Conservation (phyloP, 352 stramenopile genomes). For the Pythium insidiosum region DNA sequence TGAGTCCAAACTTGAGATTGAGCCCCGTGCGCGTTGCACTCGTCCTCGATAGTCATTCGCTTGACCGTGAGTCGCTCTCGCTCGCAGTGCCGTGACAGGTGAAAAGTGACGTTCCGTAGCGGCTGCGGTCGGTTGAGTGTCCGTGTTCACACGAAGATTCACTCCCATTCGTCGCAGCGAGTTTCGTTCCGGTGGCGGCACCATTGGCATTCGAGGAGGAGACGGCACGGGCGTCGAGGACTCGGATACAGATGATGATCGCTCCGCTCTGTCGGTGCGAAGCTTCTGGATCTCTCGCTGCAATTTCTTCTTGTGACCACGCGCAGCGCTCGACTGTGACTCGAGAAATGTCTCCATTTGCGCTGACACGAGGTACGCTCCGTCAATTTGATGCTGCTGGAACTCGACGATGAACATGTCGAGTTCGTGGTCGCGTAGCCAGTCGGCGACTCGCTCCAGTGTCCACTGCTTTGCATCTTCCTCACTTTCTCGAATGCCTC, state of each 20-base stretch:
- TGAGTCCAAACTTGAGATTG: too few species aligned
- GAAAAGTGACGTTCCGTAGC: slow-evolving; percentile 22
- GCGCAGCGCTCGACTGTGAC: slow-evolving; percentile 30
- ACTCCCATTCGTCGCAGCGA: slow-evolving; percentile 32
- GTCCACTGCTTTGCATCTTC: slow-evolving; percentile 6
- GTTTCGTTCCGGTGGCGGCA: slow-evolving; percentile 7
- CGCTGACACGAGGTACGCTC: slow-evolving; percentile 29
- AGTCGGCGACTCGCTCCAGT: slow-evolving; percentile 34
- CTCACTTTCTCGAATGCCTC: too few species aligned
- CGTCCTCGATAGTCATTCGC: slow-evolving; percentile 20
- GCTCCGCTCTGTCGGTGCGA: slow-evolving; percentile 14
- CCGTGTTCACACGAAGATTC: slow-evolving; percentile 52
- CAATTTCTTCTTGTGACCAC: slow-evolving; percentile 74
- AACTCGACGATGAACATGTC: slow-evolving; percentile 45
- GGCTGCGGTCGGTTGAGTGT: slow-evolving; percentile 14
- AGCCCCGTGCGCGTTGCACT: too few species aligned
- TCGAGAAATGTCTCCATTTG: slow-evolving; percentile 54
- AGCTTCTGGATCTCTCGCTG: slow-evolving; percentile 72
- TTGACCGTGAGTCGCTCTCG: slow-evolving; percentile 26
- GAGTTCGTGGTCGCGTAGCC: slow-evolving; percentile 53
- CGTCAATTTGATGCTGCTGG: slow-evolving; percentile 31
- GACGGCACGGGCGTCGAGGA: neutral
- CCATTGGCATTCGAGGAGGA: neutral
- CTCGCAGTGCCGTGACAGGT: slow-evolving; percentile 28
- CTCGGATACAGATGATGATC: slow-evolving; percentile 1